phyloP scores from a whole-genome alignment of 169 alveolate genomes.

The Cyclospora cayetanensis region DNA sequence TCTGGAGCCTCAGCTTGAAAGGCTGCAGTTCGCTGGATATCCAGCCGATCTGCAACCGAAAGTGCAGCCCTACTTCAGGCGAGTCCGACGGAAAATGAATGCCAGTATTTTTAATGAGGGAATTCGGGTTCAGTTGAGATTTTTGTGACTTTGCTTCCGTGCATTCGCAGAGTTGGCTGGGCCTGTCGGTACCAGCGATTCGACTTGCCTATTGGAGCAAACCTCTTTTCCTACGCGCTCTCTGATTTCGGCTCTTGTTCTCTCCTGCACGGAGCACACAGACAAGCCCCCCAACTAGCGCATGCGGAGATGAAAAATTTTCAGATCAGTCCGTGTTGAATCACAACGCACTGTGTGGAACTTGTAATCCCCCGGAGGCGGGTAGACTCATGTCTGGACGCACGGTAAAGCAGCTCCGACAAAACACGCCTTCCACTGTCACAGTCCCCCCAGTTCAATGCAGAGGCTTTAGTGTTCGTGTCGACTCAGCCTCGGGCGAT shows the following conservation, averaged over 20 bases:
- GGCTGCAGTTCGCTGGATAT: constrained; percentile 45
- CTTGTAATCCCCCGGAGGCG: too few relatives aligned
- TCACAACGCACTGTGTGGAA: too few relatives aligned
- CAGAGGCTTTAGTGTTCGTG: constrained; percentile 63
- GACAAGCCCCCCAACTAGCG: not conserved
- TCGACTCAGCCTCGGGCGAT: constrained; percentile 76
- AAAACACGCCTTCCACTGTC: too few relatives aligned
- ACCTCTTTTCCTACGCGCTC: constrained; percentile 77
- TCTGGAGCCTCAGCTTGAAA: not conserved
- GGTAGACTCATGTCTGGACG: too few relatives aligned
- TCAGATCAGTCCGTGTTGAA: not conserved
- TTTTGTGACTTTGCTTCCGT: not conserved
- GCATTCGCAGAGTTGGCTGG: constrained; percentile 85
- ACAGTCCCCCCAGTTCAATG: too few relatives aligned
- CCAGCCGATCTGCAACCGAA: constrained; percentile 21
- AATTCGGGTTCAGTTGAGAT: not conserved
- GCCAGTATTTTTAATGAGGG: not conserved
- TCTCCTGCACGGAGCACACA: constrained; percentile 31
- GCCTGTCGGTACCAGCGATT: constrained; percentile 88
- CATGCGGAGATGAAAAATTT: not conserved
- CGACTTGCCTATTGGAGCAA: constrained; percentile 84
- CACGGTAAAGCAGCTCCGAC: too few relatives aligned
- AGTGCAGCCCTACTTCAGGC: constrained; percentile 50
- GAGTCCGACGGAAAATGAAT: not conserved
- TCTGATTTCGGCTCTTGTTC: constrained; percentile 75